These are phyloP conservation scores for Didymella pinodella DNA, from an alignment of 2,329 filamentous ascomycete genomes.

Conservation along the genomic window DNA sequence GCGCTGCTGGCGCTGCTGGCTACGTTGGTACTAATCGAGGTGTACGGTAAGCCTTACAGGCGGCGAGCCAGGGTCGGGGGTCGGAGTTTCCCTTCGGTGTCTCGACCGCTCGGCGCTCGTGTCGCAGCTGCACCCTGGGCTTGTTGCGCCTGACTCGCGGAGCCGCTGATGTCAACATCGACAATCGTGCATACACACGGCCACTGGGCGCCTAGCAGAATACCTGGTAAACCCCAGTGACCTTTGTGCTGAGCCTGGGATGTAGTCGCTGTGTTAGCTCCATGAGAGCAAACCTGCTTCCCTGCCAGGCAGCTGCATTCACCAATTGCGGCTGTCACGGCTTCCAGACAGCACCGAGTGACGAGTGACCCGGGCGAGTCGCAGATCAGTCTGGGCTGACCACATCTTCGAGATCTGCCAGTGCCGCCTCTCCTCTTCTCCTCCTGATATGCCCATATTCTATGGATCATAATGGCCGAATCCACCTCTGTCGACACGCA, in stretches of 20 bases:
- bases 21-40: constrained; percentile 30
- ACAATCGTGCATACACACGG: constrained; percentile 1
- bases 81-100: constrained; percentile 6
- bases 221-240: background rate
- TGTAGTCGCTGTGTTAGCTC: background rate
- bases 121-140: constrained; percentile 10
- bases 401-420: constrained; percentile 28
- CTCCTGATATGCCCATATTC: constrained; percentile 33
- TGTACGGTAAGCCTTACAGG: constrained; percentile 30
- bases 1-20: constrained; percentile 13
- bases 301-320: constrained; percentile 1
- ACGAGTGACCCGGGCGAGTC: constrained; percentile 33
- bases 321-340: constrained; percentile 22
- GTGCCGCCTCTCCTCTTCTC: constrained; percentile 10
- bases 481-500: constrained; percentile 41
- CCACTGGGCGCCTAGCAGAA: background rate
- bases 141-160: constrained; percentile 19
- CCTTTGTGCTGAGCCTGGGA: too few species aligned
- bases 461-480: constrained; percentile 41
- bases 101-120: background rate
- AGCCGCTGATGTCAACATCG: constrained; percentile 23
- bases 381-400: constrained; percentile 44
- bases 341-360: constrained; percentile 30
- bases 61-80: constrained; percentile 30
- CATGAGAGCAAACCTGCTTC: constrained; percentile 2